Evolutionary conservation across 176 grass and related monocot genomes (phyloP), one percentile per base, ranked within the genome.

Genomic region (Hordeum marinum): DNA sequence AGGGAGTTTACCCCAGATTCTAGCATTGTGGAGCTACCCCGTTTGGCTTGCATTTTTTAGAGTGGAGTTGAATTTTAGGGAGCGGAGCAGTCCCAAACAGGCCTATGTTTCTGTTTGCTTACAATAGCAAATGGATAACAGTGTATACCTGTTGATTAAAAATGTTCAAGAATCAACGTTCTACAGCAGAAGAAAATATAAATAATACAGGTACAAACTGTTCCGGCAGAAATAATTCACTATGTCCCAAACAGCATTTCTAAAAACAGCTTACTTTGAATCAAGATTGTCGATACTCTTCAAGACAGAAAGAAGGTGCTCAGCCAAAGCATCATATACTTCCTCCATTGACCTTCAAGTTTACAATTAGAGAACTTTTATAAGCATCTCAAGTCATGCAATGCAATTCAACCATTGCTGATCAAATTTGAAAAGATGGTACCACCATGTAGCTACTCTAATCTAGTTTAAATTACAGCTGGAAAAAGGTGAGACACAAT

Each of bases 341-440:
- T 95, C 85, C 42, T 90, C 96, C 55, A 95, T 98, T 15, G 96
- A 95, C 89, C 93, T 98, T 84, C 39, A 90, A 42, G 3, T 82
- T 37, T 25, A 80, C 70, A 87, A 68, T 21, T 6, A 76, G 14
- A 69, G 24, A 86, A 71, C 2, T 58, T 82, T 65, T 20, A 55
- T 71, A 37, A 85, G 61, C 9, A 75, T 75, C 12, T 31, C 7
- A 81, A 83, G 8, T 77, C 70, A 32, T 85, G 29, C 11, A 68
- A 32, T 85, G 24, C 11, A 82, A 63, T 40, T 68, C 13, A 79
- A 79, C 55, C 63, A 34, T 67, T 68, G 78, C 24, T 29, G 15
- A 8, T 89, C 9, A 80, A 70, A 74, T 39, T 67, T 70, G 35
- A 77, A 11, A 84, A 82, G 11, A 46, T 78, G 39, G 39, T 9